Evolutionary conservation across 2,329 filamentous ascomycete genomes (phyloP), one percentile per base, ranked within the genome.

Genomic region (Fusarium devonianum): DNA sequence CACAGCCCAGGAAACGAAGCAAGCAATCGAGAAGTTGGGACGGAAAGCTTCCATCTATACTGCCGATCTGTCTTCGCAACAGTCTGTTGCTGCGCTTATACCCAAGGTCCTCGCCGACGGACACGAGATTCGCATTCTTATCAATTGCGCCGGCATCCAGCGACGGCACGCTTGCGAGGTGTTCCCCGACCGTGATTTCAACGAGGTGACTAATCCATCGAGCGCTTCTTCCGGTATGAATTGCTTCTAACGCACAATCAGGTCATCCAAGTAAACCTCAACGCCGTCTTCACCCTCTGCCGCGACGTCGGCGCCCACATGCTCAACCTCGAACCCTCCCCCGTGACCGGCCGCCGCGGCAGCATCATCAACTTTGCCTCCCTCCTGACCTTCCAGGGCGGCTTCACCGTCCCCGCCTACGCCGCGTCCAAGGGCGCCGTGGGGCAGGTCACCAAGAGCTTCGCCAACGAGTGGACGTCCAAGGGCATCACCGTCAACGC

Each of bases 71-170:
- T 77, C 84, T 28, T 84, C 79, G 3, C 69, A 76, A n/a, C 65
- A 74, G 14, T 82, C 84, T 16, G 85, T 92, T 44, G 73, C 79
- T n/a, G 71, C 73, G 0, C 77, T 92, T 2, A 74, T 84, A 2
- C 82, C 86, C 17, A 73, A 74, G 14, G 71, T 92, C 46, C 75
- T 89, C n/a, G 73, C 77, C 30, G 83, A 86, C 65, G 81, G 81
- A 37, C 79, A 85, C 68, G 67, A 83, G 67, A 83, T 95, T 56
- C 82, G 89, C 67, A 89, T 95, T 66, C 82, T 96, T 7, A 75
- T 96, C 63, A 96, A 92, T 75, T 93, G 89, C 73, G 92, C 89
- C 13, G 92, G 92, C 18, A 92, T 96, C 67, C 92, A 96, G 72
- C 81, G 85, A 55, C 81, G 91, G 11, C 88, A 94, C 70, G 84